Evolutionary conservation across 345 rosid genomes (phyloP), one percentile per base, ranked within the genome.

Genomic region (Lumnitzera racemosa): DNA sequence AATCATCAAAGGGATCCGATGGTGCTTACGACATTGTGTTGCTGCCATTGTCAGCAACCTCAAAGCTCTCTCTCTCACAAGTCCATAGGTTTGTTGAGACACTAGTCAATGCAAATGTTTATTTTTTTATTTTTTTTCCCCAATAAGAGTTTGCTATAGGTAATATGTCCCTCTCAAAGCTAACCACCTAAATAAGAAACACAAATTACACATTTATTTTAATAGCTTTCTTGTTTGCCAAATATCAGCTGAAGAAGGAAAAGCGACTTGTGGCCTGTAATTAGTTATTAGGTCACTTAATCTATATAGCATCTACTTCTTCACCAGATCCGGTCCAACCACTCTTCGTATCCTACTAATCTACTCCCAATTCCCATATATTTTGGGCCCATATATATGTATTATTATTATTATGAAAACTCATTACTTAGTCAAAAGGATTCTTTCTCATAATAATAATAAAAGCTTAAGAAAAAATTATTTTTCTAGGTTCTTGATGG

Each of bases 221-320:
- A 36, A 36, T 57, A 48, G 24, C 46, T 31, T 57, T 57, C 47
- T 46, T 36, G 59, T 57, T 46, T 41, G 36, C 49, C 36, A 36
- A 50, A 61, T 53, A 41, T 13, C 46, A 15, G 47, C 24, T 24
- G 25, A 24, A 25, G 43, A 55, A 63, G 67, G 51, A 46, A 63
- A 63, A 63, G 67, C 53, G 67, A 63, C 67, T 56, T n/a, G 20
- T 24, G 29, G 67, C 59, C 59, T n/a, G 51, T 55, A 12, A 63
- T 63, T 63, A 55, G 67, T 55, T 55, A 46, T 55, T 47, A 64
- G 62, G 96, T 86, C 89, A 72, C 82, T 76, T 48, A 61, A 73
- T 52, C 31, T 5, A 27, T 5, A 27, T 27, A 5, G 31, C 70
- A 55, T 72, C 67, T 57, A 56, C 43, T 64, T 62, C 59, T 61